Conservation (phyloP, 2,329 filamentous ascomycete species). For the Penicillium brasilianum region DNA sequence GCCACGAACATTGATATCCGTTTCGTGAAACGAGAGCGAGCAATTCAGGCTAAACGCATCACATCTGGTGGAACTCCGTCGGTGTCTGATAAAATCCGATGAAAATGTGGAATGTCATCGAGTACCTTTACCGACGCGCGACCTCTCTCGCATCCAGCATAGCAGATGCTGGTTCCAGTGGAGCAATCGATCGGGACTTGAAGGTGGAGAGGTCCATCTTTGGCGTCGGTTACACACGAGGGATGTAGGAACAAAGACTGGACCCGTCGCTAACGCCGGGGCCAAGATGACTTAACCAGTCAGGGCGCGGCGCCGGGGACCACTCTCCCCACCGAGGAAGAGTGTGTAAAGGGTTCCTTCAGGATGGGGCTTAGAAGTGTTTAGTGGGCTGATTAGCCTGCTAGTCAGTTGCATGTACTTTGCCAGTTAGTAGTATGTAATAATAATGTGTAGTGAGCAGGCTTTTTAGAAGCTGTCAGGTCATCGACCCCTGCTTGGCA, state of each 20-base stretch:
- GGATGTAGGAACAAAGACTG: conserved; percentile 4
- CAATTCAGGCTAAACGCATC: conserved; percentile 1
- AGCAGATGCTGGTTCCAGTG: neutral
- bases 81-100: neutral
- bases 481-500: neutral
- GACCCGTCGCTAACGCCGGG: neutral
- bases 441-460: neutral
- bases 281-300: conserved; percentile 1
- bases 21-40: neutral
- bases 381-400: neutral
- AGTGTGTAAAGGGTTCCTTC: neutral
- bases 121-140: neutral
- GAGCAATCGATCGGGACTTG: conserved; percentile 2
- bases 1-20: neutral
- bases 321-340: neutral
- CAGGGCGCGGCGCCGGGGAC: neutral
- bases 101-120: neutral
- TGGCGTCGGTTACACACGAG: neutral
- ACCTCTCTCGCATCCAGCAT: neutral
- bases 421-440: neutral
- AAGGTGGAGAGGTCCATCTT: conserved; percentile 2
- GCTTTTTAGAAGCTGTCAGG: neutral
- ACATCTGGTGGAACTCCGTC: neutral
- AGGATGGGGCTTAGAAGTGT: neutral
- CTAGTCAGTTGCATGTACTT: neutral